These are phyloP conservation scores for Ophiostoma sp. DNA, from an alignment of 2,329 filamentous ascomycete genomes.

Conservation along the genomic window DNA sequence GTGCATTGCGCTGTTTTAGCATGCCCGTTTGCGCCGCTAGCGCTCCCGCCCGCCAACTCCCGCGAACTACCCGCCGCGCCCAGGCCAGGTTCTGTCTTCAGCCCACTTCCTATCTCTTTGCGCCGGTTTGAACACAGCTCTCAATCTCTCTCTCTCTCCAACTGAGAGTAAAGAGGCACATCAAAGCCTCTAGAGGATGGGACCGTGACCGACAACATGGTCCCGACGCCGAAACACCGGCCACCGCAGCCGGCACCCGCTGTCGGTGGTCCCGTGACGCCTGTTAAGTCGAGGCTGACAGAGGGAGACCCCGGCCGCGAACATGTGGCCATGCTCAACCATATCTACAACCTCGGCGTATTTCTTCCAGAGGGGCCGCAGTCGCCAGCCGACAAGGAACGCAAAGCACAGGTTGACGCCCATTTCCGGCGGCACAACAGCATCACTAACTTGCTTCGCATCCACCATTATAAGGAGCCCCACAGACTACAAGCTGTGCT, in stretches of 20 bases:
- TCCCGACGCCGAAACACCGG: neutral
- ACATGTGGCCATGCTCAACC: constrained; percentile 34
- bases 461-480: constrained; percentile 31
- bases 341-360: constrained; percentile 35
- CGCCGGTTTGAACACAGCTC: neutral
- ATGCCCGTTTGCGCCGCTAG: constrained; percentile 13
- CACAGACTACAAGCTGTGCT: constrained; percentile 28
- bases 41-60: constrained; percentile 15
- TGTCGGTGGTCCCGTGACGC: constrained; percentile 21
- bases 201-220: neutral
- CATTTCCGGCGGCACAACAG: constrained; percentile 29
- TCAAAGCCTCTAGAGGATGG: no score
- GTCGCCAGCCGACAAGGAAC: constrained; percentile 30
- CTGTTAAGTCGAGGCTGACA: constrained; percentile 26
- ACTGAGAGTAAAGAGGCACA: no score
- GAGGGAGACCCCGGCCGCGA: constrained; percentile 26
- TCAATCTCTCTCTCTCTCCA: neutral
- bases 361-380: constrained; percentile 29
- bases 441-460: constrained; percentile 32
- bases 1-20: neutral
- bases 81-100: neutral
- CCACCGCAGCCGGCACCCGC: neutral
- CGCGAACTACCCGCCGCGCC: constrained; percentile 1
- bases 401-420: constrained; percentile 27
- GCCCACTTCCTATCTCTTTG: neutral